Percentiles rank a stretch among this genome's conserved stretches.
Evolutionary conservation across 1,284 basidiomycete species (phyloP).

Genomic region (Clitocybe nebularis): DNA sequence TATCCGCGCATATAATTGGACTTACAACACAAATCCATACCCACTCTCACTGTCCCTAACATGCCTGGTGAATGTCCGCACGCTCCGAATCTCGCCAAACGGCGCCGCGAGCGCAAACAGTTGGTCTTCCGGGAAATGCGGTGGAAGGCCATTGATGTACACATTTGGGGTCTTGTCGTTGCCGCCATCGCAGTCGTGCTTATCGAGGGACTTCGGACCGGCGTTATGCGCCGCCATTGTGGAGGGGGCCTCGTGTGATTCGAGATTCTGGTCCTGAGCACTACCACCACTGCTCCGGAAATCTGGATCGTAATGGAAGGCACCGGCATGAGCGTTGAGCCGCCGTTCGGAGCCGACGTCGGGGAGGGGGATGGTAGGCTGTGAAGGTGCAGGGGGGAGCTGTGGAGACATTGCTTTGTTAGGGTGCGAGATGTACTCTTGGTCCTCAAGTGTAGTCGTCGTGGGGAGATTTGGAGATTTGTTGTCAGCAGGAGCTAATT

Average conservation of each 20-base stretch:
- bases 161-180: conserved; percentile 55
- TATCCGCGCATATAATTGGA: conserved; percentile 11
- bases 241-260: not conserved
- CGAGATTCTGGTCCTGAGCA: conserved; percentile 2
- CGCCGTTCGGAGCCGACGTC: conserved; percentile 17
- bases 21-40: conserved; percentile 78
- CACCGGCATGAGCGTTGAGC: conserved; percentile 11
- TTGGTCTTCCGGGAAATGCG: conserved; percentile 60
- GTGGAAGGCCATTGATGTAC: conserved; percentile 65
- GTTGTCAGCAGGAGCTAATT: not conserved
- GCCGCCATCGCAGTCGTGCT: too few species aligned
- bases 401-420: conserved; percentile 16
- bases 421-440: not conserved
- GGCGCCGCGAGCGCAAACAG: conserved; percentile 51
- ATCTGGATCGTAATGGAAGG: conserved; percentile 13
- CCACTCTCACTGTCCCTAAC: conserved; percentile 62
- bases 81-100: conserved; percentile 55
- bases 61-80: conserved; percentile 61
- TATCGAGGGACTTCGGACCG: too few species aligned
- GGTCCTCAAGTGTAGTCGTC: too few species aligned
- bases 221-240: too few species aligned
- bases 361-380: conserved; percentile 28
- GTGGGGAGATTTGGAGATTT: too few species aligned
- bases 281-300: not conserved
- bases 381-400: conserved; percentile 24